Base-by-base conservation (phyloP, 495 filamentous ascomycete species). In the Aspergillus heteromorphus region DNA sequence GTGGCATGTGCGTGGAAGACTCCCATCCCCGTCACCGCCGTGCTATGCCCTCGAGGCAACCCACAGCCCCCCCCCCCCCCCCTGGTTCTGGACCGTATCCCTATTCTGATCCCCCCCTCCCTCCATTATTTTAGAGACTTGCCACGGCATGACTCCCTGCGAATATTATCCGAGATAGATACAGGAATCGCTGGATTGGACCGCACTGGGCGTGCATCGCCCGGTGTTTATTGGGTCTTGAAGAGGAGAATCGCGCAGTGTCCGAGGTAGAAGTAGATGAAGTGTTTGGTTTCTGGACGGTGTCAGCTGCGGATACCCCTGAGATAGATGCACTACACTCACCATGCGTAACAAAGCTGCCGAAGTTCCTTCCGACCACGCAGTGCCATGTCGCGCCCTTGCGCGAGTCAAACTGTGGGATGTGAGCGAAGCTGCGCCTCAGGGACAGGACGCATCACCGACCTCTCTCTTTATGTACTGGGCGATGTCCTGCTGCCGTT, bases 231-330 rank as follows among this genome's bases (percentile, higher is more conserved):
- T 79, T 97, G 92, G 20, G 93, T 99, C 83, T 99, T 99, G 83
- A 97, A 99, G 51, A 99, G 85, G 40, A 99, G 85, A 64, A 99
- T 97, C 17, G 93, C 93, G 70, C 89, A 96, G 79, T 97, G 93
- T 45, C 93, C 93, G 55, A 97, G 88, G 75, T 97, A 97, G 81
- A 99, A 99, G 79, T 99, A 99, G 68, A 97, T 97, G 78, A 99
- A 99, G 73, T 99, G 93, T 74, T 96, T 96, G 38, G 93, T 97
- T 70, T 99, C 92, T 97, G 75, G 4, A 21, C 25, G 42, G 23
- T 16, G 64, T 65, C 55, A 54, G 55, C 54, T 53, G 54, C 21
- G 25, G 18, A 9, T 27, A 20, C 16, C 40, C 23, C 21, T 20
- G 16, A 49, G 16, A 19, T 45, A 2, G 1, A 17, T 14, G 18